Evolutionary conservation across 2,329 filamentous ascomycete species (phyloP).

Genomic region (Didymella keratinophila): DNA sequence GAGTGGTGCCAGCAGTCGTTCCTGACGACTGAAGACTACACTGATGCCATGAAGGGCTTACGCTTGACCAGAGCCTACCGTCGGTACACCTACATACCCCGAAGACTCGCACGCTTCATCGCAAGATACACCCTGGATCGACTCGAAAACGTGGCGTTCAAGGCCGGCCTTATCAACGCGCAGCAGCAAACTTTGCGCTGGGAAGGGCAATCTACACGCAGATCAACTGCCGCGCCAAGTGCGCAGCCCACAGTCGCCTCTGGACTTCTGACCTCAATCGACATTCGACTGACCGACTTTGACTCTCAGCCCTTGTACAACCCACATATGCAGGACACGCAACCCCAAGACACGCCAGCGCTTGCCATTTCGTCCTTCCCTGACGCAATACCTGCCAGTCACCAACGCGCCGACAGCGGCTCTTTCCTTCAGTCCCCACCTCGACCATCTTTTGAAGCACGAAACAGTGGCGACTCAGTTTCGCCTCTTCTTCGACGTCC

Average conservation of each 20-base stretch:
- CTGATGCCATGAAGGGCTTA: constrained; percentile 38
- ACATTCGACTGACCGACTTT: neutral
- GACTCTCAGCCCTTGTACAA: constrained; percentile 15
- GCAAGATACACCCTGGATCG: constrained; percentile 23
- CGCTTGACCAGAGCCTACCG: constrained; percentile 36
- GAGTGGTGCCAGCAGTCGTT: constrained; percentile 51
- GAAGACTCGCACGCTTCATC: constrained; percentile 20
- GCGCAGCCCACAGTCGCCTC: neutral
- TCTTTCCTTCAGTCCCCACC: constrained; percentile 10
- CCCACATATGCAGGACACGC: constrained; percentile 3
- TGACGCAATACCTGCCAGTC: constrained; percentile 21
- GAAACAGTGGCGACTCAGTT: constrained; percentile 17
- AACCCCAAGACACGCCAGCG: constrained; percentile 25
- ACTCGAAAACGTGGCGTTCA: constrained; percentile 23
- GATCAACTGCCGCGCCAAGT: neutral
- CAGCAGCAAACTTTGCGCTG: constrained; percentile 36
- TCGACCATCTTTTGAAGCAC: neutral
- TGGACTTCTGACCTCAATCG: neutral
- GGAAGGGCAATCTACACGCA: constrained; percentile 22
- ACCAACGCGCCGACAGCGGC: constrained; percentile 25
- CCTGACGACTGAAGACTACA: constrained; percentile 46
- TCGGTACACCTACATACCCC: constrained; percentile 26
- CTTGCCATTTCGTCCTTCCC: constrained; percentile 33
- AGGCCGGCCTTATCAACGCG: constrained; percentile 28
- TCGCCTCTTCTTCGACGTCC: constrained; percentile 21